Evolutionary conservation across 371 early-diverging fungal genomes (phyloP).

Genomic region (Mortierella sp.): DNA sequence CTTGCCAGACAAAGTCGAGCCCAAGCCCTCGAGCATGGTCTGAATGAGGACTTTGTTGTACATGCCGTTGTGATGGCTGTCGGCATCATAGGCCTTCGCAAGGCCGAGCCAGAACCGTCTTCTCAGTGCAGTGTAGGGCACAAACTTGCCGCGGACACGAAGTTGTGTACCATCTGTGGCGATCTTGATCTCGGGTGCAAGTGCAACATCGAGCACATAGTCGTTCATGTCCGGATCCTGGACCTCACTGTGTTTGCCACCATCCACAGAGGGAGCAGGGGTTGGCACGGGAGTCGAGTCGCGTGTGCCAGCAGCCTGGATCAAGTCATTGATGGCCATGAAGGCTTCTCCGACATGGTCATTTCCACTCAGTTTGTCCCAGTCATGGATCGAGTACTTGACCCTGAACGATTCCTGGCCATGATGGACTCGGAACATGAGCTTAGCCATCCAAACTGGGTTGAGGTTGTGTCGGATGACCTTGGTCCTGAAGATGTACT

Average conservation of each 20-base stretch:
- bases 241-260: constrained; percentile 59
- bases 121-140: constrained; percentile 71
- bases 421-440: constrained; percentile 70
- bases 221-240: constrained; percentile 18
- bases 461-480: constrained; percentile 69
- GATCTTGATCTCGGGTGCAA: constrained; percentile 2
- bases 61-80: constrained; percentile 13
- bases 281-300: constrained; percentile 16
- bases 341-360: constrained; percentile 71
- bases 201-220: constrained; percentile 16
- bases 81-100: constrained; percentile 68
- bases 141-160: constrained; percentile 66
- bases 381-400: constrained; percentile 78
- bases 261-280: neutral
- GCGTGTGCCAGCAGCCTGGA: constrained; percentile 6
- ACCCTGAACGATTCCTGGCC: constrained; percentile 65
- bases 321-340: constrained; percentile 41
- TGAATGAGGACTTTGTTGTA: constrained; percentile 68
- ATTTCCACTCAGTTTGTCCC: constrained; percentile 76
- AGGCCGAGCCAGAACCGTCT: constrained; percentile 78
- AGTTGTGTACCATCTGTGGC: constrained; percentile 48
- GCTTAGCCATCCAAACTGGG: constrained; percentile 76
- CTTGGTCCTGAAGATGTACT: constrained; percentile 73
- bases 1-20: constrained; percentile 74
- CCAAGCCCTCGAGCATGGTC: constrained; percentile 81